A percentile compares a stretch with the other conserved stretches of the same genome.
Evolutionary conservation across 108 stramenopile species (phyloP).

Genomic region (Stephanodiscus minutulus): DNA sequence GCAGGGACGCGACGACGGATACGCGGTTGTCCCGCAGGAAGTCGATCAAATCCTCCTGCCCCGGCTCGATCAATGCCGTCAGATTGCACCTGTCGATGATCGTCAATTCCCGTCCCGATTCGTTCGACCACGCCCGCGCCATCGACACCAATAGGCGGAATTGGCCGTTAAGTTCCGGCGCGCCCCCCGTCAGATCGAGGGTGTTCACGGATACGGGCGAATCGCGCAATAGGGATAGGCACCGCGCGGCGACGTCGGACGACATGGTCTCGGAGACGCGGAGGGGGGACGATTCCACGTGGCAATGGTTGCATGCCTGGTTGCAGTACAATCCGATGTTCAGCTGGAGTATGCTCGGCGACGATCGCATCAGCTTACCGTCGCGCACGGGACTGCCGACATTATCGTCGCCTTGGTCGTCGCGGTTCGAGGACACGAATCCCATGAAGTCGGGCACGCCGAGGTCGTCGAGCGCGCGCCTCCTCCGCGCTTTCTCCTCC

Average conservation of each 20-base stretch:
- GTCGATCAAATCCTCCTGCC: constrained; percentile 91
- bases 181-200: constrained; percentile 96
- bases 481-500: constrained; percentile 84
- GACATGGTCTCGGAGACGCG: constrained; percentile 89
- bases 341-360: constrained; percentile 86
- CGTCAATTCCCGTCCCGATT: constrained; percentile 57
- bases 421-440: constrained; percentile 59
- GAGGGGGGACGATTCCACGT: constrained; percentile 94
- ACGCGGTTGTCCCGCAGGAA: constrained; percentile 91
- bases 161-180: constrained; percentile 91
- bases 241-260: constrained; percentile 85
- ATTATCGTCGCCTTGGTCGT: constrained; percentile 1
- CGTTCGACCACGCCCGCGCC: constrained; percentile 71
- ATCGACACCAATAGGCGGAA: constrained; percentile 90
- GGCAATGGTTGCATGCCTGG: constrained; percentile 93
- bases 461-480: constrained; percentile 86
- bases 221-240: constrained; percentile 75
- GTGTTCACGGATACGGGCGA: constrained; percentile 80
- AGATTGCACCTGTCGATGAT: constrained; percentile 98
- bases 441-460: constrained; percentile 82
- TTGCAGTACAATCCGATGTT: constrained; percentile 99
- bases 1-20: constrained; percentile 88
- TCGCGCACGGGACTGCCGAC: constrained; percentile 14
- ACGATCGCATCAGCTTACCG: constrained; percentile 26
- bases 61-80: constrained; percentile 94